A percentile compares a stretch with the other conserved stretches of the same genome.
Conservation (phyloP, 805 yeast species). For the Metschnikowia peoriensis region DNA sequence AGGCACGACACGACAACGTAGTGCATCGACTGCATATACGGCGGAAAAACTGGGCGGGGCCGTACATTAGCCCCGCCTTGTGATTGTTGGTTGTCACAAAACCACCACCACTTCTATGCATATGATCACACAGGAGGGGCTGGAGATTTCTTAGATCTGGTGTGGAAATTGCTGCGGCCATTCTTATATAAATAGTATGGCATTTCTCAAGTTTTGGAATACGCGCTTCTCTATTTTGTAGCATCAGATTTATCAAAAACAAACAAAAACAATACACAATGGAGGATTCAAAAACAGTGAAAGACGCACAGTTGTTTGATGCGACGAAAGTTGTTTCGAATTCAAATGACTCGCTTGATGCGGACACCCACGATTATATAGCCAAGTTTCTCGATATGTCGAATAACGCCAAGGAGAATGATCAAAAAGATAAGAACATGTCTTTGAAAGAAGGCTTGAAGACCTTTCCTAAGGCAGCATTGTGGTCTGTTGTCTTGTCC, state of each 20-base stretch:
- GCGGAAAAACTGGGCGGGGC: neutral
- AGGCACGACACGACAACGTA: neutral
- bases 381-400: conserved; percentile 38
- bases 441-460: conserved; percentile 33
- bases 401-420: conserved; percentile 37
- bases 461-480: conserved; percentile 38
- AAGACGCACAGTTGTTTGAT: conserved; percentile 6
- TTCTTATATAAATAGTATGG: neutral
- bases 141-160: neutral
- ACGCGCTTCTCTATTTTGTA: neutral
- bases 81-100: neutral
- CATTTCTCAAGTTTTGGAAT: neutral
- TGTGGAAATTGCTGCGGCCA: too few relatives aligned
- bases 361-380: conserved; percentile 30
- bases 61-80: neutral
- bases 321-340: conserved; percentile 12
- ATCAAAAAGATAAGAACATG: conserved; percentile 35
- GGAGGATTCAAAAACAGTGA: neutral
- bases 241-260: neutral
- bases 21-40: neutral
- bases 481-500: conserved; percentile 47
- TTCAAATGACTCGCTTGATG: conserved; percentile 17
- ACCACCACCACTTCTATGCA: neutral
- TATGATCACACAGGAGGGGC: neutral
- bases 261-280: neutral